Conservation (phyloP, 2,329 filamentous ascomycete species). For the Moelleriella libera region DNA sequence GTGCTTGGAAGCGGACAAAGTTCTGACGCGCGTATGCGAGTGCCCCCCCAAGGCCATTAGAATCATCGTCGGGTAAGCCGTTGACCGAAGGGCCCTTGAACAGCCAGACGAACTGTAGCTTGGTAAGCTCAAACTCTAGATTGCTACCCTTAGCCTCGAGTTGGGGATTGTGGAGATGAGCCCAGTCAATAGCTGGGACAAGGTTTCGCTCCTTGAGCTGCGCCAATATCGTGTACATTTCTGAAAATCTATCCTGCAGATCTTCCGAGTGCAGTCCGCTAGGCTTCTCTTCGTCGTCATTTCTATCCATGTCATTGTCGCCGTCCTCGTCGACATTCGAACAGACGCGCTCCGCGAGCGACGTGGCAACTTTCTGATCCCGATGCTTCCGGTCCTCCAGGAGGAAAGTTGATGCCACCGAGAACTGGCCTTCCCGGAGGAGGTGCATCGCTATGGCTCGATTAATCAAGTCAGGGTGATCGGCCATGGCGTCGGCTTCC, state of each 20-base stretch:
- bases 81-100: constrained; percentile 51
- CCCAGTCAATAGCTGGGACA: constrained; percentile 77
- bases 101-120: constrained; percentile 79
- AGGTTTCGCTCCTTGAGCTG: constrained; percentile 64
- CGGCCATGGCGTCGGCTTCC: constrained; percentile 67
- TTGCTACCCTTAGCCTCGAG: constrained; percentile 79
- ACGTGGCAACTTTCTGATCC: constrained; percentile 6
- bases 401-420: constrained; percentile 74
- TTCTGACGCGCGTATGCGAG: constrained; percentile 61
- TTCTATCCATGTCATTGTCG: constrained; percentile 17
- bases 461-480: constrained; percentile 68
- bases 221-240: constrained; percentile 83
- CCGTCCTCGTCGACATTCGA: constrained; percentile 15
- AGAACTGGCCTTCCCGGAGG: constrained; percentile 85
- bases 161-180: constrained; percentile 50
- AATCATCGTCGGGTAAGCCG: constrained; percentile 37
- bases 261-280: constrained; percentile 22
- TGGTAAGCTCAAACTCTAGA: constrained; percentile 86
- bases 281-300: constrained; percentile 9
- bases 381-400: constrained; percentile 44
- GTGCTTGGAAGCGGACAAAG: constrained; percentile 59
- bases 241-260: constrained; percentile 67
- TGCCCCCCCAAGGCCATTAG: constrained; percentile 48
- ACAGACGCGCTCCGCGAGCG: constrained; percentile 4
- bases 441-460: constrained; percentile 94